These are phyloP conservation scores for Trifolium pratense DNA, from an alignment of 306 rosid genomes.

Conservation along the genomic window DNA sequence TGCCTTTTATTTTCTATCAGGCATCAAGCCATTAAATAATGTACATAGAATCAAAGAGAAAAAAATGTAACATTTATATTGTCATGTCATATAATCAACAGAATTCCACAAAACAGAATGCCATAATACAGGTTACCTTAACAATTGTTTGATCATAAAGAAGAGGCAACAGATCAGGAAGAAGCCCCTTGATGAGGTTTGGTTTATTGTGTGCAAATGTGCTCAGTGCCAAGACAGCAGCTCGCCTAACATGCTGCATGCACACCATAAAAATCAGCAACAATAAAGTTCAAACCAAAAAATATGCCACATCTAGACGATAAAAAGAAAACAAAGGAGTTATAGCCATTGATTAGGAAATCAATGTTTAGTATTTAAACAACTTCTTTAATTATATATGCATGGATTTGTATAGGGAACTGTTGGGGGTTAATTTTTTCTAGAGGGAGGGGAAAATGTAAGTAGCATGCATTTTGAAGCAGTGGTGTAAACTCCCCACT, in stretches of 20 bases:
- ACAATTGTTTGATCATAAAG: constrained; percentile 97
- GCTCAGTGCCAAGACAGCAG: constrained; percentile 97
- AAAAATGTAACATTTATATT: too few relatives aligned
- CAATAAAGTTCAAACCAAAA: constrained; percentile 42
- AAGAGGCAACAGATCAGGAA: constrained; percentile 91
- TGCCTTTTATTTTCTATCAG: background rate
- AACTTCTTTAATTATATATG: background rate
- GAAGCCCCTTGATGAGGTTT: constrained; percentile 92
- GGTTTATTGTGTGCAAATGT: constrained; percentile 99
- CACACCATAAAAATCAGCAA: constrained; percentile 43
- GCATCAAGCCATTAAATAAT: constrained; percentile 18
- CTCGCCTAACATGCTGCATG: constrained; percentile 97
- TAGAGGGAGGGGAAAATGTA: background rate
- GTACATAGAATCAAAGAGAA: background rate
- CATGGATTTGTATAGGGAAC: background rate
- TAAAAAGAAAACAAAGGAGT: constrained; percentile 11
- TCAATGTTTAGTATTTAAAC: background rate
- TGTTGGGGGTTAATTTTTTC: too few relatives aligned
- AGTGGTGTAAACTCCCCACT: background rate
- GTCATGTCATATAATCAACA: constrained; percentile 19
- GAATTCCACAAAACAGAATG: constrained; percentile 6
- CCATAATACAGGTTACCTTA: constrained; percentile 60
- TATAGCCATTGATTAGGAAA: constrained; percentile 7
- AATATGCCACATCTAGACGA: constrained; percentile 6
- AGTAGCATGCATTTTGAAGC: background rate